Evolutionary conservation across 2,329 filamentous ascomycete genomes (phyloP).

Genomic region (Fusarium newnesense): DNA sequence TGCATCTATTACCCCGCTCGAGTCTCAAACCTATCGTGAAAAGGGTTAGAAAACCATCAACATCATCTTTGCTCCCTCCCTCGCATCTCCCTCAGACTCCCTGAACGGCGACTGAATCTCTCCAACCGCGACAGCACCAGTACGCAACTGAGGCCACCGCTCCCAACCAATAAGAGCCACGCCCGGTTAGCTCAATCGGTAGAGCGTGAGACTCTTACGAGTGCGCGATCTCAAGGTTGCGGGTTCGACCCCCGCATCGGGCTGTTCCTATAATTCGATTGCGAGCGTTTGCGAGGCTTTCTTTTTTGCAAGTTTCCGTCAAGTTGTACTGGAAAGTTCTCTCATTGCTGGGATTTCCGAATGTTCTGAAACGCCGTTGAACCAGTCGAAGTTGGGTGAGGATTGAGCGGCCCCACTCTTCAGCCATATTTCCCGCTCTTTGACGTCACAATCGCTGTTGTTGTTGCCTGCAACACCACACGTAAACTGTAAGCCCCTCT

Average conservation of each 20-base stretch:
- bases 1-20: neutral
- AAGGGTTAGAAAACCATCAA: no score
- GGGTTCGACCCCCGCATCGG: slow-evolving; percentile 62
- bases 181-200: slow-evolving; percentile 53
- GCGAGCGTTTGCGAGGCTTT: slow-evolving; percentile 21
- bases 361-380: neutral
- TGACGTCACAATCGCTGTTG: slow-evolving; percentile 18
- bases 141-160: neutral
- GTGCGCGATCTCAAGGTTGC: slow-evolving; percentile 62
- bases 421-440: slow-evolving; percentile 19
- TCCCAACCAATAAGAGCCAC: slow-evolving; percentile 40
- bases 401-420: slow-evolving; percentile 12
- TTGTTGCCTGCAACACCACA: slow-evolving; percentile 6
- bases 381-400: neutral
- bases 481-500: neutral
- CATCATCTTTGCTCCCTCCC: neutral
- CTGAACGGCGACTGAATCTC: neutral
- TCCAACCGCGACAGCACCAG: neutral
- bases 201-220: slow-evolving; percentile 75
- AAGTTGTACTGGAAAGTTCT: neutral
- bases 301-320: slow-evolving; percentile 1
- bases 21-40: neutral
- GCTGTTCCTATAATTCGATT: slow-evolving; percentile 43
- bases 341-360: neutral
- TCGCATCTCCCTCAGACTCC: neutral